Base-by-base conservation (phyloP, 1,284 basidiomycete species). In the Cutaneotrichosporon dermatis region DNA sequence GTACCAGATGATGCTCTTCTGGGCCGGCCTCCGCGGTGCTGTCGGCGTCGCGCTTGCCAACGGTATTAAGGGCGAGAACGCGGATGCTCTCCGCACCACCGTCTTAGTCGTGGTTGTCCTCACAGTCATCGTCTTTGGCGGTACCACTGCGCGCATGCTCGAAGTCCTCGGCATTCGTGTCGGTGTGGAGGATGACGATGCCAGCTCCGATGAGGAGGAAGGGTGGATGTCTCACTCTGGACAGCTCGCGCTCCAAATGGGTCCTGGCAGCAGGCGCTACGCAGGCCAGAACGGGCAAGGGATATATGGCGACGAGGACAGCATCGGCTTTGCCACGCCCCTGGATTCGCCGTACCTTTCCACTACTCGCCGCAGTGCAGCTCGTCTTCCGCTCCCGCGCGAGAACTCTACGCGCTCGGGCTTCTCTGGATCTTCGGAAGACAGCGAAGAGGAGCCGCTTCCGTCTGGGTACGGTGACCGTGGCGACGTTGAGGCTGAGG, bases 1-100 rank as follows among this genome's bases (percentile, higher is more conserved):
- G 13, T 95, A 96, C 69, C 92, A 95, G 71, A 93, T 94, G 90
- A 93, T 96, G 94, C 80, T 99, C 16, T 99, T 99, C 79, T 99
- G 95, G 96, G 95, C 95, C 0, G 96, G 96, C 7, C 80, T 99
- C 54, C 84, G 95, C 39, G 95, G 95, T 57, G 95, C 95, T 0
- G 95, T 98, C 42, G 95, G 96, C 33, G 96, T 99, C 33, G 95
- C 95, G 4, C 85, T 99, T 12, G 94, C 94, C 2, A 90, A 92
- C 3, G 95, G 95, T 7, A 96, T 99, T 81, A 87, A 88, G 63
- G 95, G 93, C 35, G 83, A 88, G 48, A 95, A 95, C 71, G 92
- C 92, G 0, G 86, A 90, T 67, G 92, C 90, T 16, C 82, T 99
- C 61, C 84, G 94, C 48, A 97, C 89, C 39, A 98, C 95, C 0